A percentile compares a stretch with the other conserved stretches of the same genome.
Evolutionary conservation across 1,284 basidiomycete genomes (phyloP).

Genomic region (Lentinus polychrous): DNA sequence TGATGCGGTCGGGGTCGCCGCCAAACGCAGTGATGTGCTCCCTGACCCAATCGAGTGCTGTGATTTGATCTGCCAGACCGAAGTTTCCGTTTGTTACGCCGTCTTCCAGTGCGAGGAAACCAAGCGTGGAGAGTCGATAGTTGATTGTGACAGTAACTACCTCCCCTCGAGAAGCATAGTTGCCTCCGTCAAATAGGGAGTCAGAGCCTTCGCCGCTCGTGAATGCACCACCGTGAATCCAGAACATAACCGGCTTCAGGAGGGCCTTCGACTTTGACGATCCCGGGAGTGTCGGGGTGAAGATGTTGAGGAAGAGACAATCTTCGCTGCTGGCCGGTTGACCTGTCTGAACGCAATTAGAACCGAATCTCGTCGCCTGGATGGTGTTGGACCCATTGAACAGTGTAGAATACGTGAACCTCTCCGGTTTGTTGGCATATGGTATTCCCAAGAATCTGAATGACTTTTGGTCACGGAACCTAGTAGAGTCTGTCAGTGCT

Average conservation of each 20-base stretch:
- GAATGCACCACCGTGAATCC: slow-evolving; percentile 41
- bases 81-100: slow-evolving; percentile 35
- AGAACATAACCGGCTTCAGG: slow-evolving; percentile 37
- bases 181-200: slow-evolving; percentile 23
- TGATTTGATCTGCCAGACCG: slow-evolving; percentile 33
- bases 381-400: slow-evolving; percentile 22
- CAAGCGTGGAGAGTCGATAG: slow-evolving; percentile 37
- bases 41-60: slow-evolving; percentile 30
- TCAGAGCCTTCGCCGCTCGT: slow-evolving; percentile 30
- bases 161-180: slow-evolving; percentile 35
- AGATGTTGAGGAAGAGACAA: slow-evolving; percentile 39
- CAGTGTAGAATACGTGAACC: slow-evolving; percentile 27
- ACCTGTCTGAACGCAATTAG: slow-evolving; percentile 25
- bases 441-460: slow-evolving; percentile 33
- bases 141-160: slow-evolving; percentile 42
- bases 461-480: slow-evolving; percentile 27
- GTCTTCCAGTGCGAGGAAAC: slow-evolving; percentile 33
- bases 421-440: slow-evolving; percentile 25
- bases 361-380: slow-evolving; percentile 26
- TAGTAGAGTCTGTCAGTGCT: slow-evolving; percentile 2
- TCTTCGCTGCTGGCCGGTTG: slow-evolving; percentile 25
- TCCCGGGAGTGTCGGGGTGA: slow-evolving; percentile 31
- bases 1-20: slow-evolving; percentile 31
- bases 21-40: slow-evolving; percentile 30
- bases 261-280: slow-evolving; percentile 11